Base-by-base conservation (phyloP, 2,329 filamentous ascomycete genomes). In the Neonectria sp. region DNA sequence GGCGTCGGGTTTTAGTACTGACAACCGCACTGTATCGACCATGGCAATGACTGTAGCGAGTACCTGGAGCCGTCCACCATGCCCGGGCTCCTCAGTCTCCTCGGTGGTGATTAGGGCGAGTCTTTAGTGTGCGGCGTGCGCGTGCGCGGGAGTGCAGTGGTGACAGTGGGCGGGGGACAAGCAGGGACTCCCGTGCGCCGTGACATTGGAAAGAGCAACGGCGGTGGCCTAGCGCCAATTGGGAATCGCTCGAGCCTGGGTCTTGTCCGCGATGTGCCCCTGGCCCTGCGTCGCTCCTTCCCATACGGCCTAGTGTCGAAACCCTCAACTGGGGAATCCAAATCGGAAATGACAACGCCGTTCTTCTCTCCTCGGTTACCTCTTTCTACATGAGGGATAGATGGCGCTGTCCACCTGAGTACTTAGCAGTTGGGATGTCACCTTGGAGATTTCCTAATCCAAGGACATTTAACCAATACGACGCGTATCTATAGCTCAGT, bases 341-440 rank as follows among this genome's bases (percentile, higher is more conserved):
- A 63, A 67, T 66, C 56, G 67, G 63, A 67, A 71, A 71, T 71
- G 69, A 69, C 63, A 46, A 60, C 43, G 46, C 61, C 35, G 48
- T 59, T 55, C 25, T 65, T 33, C 33, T 51, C 46, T 25, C 53
- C 33, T 65, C 49, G 56, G 40, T 61, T 63, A 52, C 59, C 53
- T 53, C 55, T 52, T 52, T 49, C 53, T 69, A 33, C 46, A 65
- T 68, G 60, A 17, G 57, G 49, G 46, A 40, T 37, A 65, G 29
- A 55, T 52, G 52, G 55, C 48, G 35, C 27, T 15, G 21, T 21
- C 55, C 13, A 29, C 29, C 17, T 33, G 11, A 5, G 35, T 11
- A 17, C 35, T 5, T 37, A 5, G 15, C 7, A 37, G 3, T 5
- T 27, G 8, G 24, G 9, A 58, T 31, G 27, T 33, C 46, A 21